Base-by-base conservation (phyloP, 139 green algal genomes). In the Asterochloris erici region DNA sequence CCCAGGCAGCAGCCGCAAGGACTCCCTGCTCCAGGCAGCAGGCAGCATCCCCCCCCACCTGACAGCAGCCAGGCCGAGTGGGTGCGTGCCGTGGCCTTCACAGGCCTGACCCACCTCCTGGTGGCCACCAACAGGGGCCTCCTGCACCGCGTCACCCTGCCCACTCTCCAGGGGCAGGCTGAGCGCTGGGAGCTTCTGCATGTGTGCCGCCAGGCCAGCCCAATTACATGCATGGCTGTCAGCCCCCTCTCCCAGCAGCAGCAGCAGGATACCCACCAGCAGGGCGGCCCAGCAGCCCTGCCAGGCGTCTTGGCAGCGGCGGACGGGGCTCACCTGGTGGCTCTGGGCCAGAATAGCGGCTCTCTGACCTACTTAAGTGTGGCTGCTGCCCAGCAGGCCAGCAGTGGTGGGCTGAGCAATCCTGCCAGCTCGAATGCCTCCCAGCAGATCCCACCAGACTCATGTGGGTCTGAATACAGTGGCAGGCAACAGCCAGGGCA, bases 51-150 rank as follows among this genome's bases (percentile, higher is more conserved):
- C 62, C 15, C 24, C 16, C 1, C 11, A 10, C 12, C 61, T 73
- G 68, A 54, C 16, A 10, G 77, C 77, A 87, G 85, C 79, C 70
- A 29, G 24, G 69, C 19, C 13, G 86, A 90, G 73, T 87, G 85
- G 84, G 84, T 89, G 1, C 71, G 85, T 0, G 85, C 77, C 75
- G 38, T 89, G 38, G 79, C 69, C 10, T 27, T 89, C 69, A 79
- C 86, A 6, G 85, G 68, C 14, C 27, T 24, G 14, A 14, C 28
- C 24, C 29, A 6, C 75, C 74, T 90, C 54, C 82, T 77, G 60
- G 38, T 90, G 54, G 81, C 74, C 11, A 90, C 86, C n/a, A 90
- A 89, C 66, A 47, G 82, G 19, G 86, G 86, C 23, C 66, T 86
- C 64, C 21, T 90, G 54, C 78, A 89, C 64, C 14, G 81, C 15